phyloP scores from a whole-genome alignment of 345 rosid genomes.

The Psidium guajava region DNA sequence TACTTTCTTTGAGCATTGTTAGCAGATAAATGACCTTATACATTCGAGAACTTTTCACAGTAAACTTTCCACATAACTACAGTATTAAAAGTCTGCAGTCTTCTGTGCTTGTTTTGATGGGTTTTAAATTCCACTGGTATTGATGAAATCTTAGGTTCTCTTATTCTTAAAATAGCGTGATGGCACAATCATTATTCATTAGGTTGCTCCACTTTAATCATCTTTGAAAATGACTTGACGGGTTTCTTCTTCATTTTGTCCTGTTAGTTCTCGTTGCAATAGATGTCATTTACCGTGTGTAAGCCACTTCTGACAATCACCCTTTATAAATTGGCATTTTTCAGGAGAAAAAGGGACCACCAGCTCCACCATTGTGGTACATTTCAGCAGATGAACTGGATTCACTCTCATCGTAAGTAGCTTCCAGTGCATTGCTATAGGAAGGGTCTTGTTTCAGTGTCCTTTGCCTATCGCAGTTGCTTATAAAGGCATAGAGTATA shows the following conservation, averaged over 20 bases:
- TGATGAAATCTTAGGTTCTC: neutral
- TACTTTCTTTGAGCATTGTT: neutral
- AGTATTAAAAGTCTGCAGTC: neutral
- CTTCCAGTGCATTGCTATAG: neutral
- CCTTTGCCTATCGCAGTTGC: neutral
- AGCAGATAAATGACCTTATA: neutral
- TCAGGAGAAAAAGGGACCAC: slow-evolving; percentile 83
- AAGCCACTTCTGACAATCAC: neutral
- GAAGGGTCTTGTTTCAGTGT: neutral
- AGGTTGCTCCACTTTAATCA: neutral
- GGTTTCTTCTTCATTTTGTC: neutral
- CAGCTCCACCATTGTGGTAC: slow-evolving; percentile 61
- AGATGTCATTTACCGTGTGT: neutral
- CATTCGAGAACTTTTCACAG: neutral
- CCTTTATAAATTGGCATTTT: neutral
- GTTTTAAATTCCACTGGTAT: neutral
- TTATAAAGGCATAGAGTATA: neutral
- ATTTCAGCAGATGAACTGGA: slow-evolving; percentile 60
- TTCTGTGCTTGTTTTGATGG: neutral
- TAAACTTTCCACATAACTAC: neutral
- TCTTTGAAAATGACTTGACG: neutral
- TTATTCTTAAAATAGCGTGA: neutral
- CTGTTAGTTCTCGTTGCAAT: neutral
- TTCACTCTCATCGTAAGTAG: slow-evolving; percentile 62
- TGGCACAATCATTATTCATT: neutral